phyloP scores from a whole-genome alignment of 2,329 filamentous ascomycete species.

The Alternaria incomplexa region DNA sequence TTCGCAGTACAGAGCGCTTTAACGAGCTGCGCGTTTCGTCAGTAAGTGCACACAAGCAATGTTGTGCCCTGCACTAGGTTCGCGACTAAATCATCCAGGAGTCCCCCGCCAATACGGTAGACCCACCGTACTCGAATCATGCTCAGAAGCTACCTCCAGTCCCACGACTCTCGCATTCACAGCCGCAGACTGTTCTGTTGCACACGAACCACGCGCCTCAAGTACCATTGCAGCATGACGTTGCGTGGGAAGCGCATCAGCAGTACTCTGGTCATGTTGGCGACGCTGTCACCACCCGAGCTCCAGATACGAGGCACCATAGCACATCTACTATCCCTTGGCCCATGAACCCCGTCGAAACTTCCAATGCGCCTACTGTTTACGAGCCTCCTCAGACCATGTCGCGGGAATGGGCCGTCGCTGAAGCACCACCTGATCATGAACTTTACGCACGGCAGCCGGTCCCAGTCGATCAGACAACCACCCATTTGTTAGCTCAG shows the following conservation, averaged over 20 bases:
- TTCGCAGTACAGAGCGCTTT: slow-evolving; percentile 22
- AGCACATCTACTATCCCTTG: slow-evolving; percentile 23
- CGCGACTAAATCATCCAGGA: slow-evolving; percentile 30
- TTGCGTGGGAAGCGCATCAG: slow-evolving; percentile 24
- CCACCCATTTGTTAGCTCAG: slow-evolving; percentile 8
- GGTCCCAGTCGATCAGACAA: slow-evolving; percentile 10
- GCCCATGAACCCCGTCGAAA: slow-evolving; percentile 16
- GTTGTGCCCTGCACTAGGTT: slow-evolving; percentile 16
- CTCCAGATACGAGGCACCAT: slow-evolving; percentile 13
- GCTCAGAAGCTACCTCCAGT: slow-evolving; percentile 27
- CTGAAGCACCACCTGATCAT: slow-evolving; percentile 16
- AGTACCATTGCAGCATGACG: slow-evolving; percentile 19
- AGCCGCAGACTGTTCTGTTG: slow-evolving; percentile 19
- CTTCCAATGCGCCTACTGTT: slow-evolving; percentile 11
- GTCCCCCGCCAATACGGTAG: slow-evolving; percentile 24
- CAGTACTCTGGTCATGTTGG: slow-evolving; percentile 22
- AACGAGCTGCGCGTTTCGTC: slow-evolving; percentile 25
- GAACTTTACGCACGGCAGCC: slow-evolving; percentile 18
- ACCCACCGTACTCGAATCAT: slow-evolving; percentile 32
- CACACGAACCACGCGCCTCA: slow-evolving; percentile 21
- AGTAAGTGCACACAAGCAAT: slow-evolving; percentile 25
- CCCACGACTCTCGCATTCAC: slow-evolving; percentile 27
- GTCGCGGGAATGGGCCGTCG: slow-evolving; percentile 27
- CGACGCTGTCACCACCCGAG: slow-evolving; percentile 16
- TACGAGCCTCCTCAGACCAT: slow-evolving; percentile 23